Conservation (phyloP, 257 asterid genomes). For the Plantago major region DNA sequence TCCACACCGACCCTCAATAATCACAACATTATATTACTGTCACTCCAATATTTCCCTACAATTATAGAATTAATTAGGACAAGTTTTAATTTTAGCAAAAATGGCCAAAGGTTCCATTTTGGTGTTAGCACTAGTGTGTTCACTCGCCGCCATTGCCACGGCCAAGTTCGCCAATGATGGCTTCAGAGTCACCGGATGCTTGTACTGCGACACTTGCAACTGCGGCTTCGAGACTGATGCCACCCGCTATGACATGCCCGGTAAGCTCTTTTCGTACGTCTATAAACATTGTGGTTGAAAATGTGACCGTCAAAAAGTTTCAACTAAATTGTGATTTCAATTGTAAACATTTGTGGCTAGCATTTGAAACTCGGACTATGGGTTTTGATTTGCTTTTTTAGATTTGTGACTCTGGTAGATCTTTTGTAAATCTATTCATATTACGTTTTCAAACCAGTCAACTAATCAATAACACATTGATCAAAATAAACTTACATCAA, state of each 20-base stretch:
- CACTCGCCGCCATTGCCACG: conserved; percentile 34
- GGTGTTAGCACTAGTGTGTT: conserved; percentile 31
- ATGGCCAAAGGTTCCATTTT: conserved; percentile 47
- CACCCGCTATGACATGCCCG: conserved; percentile 31
- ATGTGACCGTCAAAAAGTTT: too few species aligned
- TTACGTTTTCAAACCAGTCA: too few species aligned
- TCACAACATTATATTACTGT: too few species aligned
- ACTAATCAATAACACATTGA: too few species aligned
- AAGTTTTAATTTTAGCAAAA: neutral
- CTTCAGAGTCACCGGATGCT: conserved; percentile 40
- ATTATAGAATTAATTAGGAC: neutral
- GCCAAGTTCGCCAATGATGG: conserved; percentile 22
- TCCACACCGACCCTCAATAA: conserved; percentile 16
- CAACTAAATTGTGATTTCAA: too few species aligned
- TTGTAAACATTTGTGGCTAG: too few species aligned
- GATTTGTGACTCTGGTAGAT: too few species aligned
- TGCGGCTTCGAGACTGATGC: conserved; percentile 69
- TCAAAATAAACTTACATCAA: too few species aligned
- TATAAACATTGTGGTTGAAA: neutral
- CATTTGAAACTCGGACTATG: too few species aligned
- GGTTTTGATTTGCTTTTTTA: too few species aligned
- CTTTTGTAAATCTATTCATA: too few species aligned
- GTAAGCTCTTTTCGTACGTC: conserved; percentile 9
- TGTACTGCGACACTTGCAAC: conserved; percentile 71
- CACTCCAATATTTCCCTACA: neutral